Evolutionary conservation across 768 basidiomycete genomes (phyloP).

Genomic region (Trametopsis cervina): DNA sequence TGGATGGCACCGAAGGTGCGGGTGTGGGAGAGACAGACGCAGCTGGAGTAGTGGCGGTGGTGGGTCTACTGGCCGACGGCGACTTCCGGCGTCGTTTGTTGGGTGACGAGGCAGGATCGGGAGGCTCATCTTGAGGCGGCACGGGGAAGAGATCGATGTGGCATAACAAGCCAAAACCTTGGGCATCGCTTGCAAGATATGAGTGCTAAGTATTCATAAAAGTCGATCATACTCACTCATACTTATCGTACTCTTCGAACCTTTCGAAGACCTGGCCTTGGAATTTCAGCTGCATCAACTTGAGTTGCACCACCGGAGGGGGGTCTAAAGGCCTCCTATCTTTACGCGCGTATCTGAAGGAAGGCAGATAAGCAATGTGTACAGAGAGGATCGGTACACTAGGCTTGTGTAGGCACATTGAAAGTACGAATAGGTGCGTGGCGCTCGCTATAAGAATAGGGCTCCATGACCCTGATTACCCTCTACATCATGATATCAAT

Average conservation of each 20-base stretch:
- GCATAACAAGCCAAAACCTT: constrained; percentile 53
- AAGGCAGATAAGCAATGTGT: background rate
- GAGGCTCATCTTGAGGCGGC: constrained; percentile 9
- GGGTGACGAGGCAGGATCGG: background rate
- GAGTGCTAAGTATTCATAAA: background rate
- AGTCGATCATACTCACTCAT: constrained; percentile 32
- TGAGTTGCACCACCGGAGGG: constrained; percentile 52
- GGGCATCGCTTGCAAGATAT: constrained; percentile 8
- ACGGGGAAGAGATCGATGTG: constrained; percentile 74
- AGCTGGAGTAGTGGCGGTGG: background rate
- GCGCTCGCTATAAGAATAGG: too few relatives aligned
- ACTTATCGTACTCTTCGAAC: constrained; percentile 38
- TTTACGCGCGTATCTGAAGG: constrained; percentile 44
- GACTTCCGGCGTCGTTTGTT: constrained; percentile 5
- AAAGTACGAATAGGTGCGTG: too few relatives aligned
- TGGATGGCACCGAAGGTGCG: constrained; percentile 3
- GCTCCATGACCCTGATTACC: background rate
- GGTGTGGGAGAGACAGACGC: constrained; percentile 6
- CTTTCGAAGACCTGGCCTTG: constrained; percentile 33
- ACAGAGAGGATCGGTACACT: background rate
- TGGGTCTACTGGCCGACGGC: background rate
- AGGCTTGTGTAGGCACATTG: too few relatives aligned
- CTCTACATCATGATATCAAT: background rate
- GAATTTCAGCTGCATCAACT: constrained; percentile 39
- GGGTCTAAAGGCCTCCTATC: constrained; percentile 63